Percentiles rank a stretch among this genome's conserved stretches.
Evolutionary conservation across 2,329 filamentous ascomycete genomes (phyloP).

Genomic region (Penicillium freii): DNA sequence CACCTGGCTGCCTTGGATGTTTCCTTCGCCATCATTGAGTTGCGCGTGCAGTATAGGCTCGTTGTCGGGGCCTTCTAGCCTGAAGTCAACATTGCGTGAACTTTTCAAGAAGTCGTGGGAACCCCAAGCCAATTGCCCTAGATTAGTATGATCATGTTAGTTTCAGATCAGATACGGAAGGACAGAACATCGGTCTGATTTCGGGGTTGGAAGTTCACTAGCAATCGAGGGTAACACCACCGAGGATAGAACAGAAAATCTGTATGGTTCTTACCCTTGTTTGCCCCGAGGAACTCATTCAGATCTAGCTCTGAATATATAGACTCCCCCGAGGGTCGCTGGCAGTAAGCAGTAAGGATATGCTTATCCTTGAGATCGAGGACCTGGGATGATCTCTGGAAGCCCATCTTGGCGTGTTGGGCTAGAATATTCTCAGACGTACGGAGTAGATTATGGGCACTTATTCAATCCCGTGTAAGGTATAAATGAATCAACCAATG

Average conservation of each 20-base stretch:
- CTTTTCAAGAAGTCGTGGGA: constrained; percentile 11
- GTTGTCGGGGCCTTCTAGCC: constrained; percentile 16
- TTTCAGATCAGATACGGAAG: neutral
- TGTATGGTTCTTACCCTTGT: constrained; percentile 15
- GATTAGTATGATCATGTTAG: neutral
- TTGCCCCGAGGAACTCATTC: constrained; percentile 16
- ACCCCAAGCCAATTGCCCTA: constrained; percentile 23
- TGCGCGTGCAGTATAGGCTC: constrained; percentile 20
- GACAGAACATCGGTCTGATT: neutral
- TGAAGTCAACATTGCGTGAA: constrained; percentile 13
- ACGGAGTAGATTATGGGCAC: neutral
- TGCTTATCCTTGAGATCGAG: constrained; percentile 21
- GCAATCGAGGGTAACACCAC: neutral
- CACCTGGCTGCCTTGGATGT: constrained; percentile 6
- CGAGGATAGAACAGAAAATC: neutral
- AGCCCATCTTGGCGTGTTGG: constrained; percentile 15
- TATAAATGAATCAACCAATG: neutral
- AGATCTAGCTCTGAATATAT: constrained; percentile 24
- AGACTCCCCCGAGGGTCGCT: constrained; percentile 15
- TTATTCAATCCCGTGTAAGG: neutral
- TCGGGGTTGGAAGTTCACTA: neutral
- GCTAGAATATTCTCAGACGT: neutral
- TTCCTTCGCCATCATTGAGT: constrained; percentile 15
- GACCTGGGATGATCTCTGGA: constrained; percentile 21
- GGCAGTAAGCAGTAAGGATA: constrained; percentile 23